phyloP scores from a whole-genome alignment of 805 yeast species.

The Blastobotrys muscicola region DNA sequence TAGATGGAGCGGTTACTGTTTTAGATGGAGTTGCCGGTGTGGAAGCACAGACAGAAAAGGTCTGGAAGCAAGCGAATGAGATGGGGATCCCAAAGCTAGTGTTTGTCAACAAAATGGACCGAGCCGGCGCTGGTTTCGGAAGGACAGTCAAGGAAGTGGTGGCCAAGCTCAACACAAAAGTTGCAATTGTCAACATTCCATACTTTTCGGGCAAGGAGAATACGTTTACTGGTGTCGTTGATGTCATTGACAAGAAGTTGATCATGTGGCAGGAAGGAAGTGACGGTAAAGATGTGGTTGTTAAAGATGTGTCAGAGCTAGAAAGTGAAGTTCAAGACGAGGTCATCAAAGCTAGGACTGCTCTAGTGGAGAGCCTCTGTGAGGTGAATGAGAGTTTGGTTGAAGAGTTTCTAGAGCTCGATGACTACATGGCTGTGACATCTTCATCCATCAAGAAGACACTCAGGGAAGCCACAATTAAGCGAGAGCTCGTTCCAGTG shows the following conservation, averaged over 20 bases:
- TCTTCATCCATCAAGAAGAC: slow-evolving; percentile 44
- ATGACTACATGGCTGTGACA: slow-evolving; percentile 55
- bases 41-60: slow-evolving; percentile 96
- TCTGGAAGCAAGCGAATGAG: slow-evolving; percentile 78
- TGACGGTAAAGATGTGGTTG: slow-evolving; percentile 45
- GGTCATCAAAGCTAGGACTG: slow-evolving; percentile 50
- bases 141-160: slow-evolving; percentile 82
- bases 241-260: slow-evolving; percentile 54
- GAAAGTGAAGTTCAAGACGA: slow-evolving; percentile 37
- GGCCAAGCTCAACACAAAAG: slow-evolving; percentile 61
- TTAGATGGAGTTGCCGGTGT: slow-evolving; percentile 97
- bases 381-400: slow-evolving; percentile 73
- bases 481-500: slow-evolving; percentile 58
- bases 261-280: slow-evolving; percentile 32
- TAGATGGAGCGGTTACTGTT: slow-evolving; percentile 91
- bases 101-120: slow-evolving; percentile 90
- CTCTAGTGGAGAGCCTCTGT: slow-evolving; percentile 74
- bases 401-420: slow-evolving; percentile 67
- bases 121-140: slow-evolving; percentile 91
- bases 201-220: slow-evolving; percentile 43
- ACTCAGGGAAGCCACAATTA: slow-evolving; percentile 53
- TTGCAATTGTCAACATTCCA: slow-evolving; percentile 70
- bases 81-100: slow-evolving; percentile 65
- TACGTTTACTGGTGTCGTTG: slow-evolving; percentile 62
- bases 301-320: slow-evolving; percentile 30